Conservation (phyloP, 2,329 filamentous ascomycete species). For the Microsporum canis region DNA sequence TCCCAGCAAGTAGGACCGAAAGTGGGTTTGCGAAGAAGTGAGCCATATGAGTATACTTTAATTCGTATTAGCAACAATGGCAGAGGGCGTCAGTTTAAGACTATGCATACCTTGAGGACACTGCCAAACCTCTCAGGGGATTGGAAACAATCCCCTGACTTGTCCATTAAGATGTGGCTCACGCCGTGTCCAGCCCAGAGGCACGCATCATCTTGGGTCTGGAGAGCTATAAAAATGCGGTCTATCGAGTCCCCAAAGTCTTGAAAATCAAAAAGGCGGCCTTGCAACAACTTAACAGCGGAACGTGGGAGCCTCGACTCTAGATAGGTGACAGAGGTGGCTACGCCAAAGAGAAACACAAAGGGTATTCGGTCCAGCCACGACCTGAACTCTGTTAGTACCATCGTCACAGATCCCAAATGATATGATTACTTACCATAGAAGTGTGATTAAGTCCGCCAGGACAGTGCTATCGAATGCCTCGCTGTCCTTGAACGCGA, state of each 20-base stretch:
- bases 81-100: background rate
- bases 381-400: slow-evolving; percentile 32
- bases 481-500: slow-evolving; percentile 38
- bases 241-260: slow-evolving; percentile 38
- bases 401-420: background rate
- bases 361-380: slow-evolving; percentile 53
- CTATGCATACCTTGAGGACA: slow-evolving; percentile 36
- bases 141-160: slow-evolving; percentile 49
- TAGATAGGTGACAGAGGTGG: slow-evolving; percentile 52
- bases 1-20: slow-evolving; percentile 38
- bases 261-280: slow-evolving; percentile 43
- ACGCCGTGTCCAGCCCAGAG: slow-evolving; percentile 46
- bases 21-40: slow-evolving; percentile 52
- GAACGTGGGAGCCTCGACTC: slow-evolving; percentile 46
- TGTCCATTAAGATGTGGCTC: slow-evolving; percentile 42
- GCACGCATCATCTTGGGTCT: slow-evolving; percentile 24
- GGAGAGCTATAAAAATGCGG: slow-evolving; percentile 31
- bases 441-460: slow-evolving; percentile 34
- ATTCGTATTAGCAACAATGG: slow-evolving; percentile 16
- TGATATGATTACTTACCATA: slow-evolving; percentile 31
- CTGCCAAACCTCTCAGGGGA: slow-evolving; percentile 45
- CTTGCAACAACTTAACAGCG: slow-evolving; percentile 42
- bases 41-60: slow-evolving; percentile 51
- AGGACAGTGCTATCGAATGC: slow-evolving; percentile 37
- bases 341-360: slow-evolving; percentile 48